Percentiles rank a stretch among this genome's conserved stretches.
These are phyloP conservation scores for Alternaria viburni DNA, from an alignment of 2,329 filamentous ascomycete genomes.

Conservation along the genomic window DNA sequence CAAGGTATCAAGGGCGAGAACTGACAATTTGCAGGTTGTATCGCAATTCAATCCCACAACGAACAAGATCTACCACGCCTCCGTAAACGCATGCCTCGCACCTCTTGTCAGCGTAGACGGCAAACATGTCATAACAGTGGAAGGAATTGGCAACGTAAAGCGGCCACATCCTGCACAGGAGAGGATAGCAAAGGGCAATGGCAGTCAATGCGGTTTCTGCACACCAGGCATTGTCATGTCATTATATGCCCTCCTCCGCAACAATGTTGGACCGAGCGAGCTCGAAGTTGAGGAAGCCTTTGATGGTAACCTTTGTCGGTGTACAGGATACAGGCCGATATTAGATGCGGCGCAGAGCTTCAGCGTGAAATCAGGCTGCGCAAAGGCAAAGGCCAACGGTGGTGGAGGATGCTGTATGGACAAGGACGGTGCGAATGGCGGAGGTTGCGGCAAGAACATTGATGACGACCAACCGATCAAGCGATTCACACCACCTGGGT, in stretches of 20 bases:
- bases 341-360: conserved; percentile 94
- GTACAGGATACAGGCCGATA: conserved; percentile 93
- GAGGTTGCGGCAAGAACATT: conserved; percentile 52
- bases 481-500: conserved; percentile 82
- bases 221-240: conserved; percentile 98
- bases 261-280: conserved; percentile 77
- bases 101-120: conserved; percentile 92
- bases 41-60: conserved; percentile 94
- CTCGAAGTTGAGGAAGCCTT: conserved; percentile 94
- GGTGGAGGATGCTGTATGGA: conserved; percentile 76
- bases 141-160: conserved; percentile 90
- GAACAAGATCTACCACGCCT: conserved; percentile 91
- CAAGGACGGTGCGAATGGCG: conserved; percentile 52
- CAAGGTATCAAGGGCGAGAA: not conserved
- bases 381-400: conserved; percentile 63
- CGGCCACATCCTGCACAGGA: conserved; percentile 89
- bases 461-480: conserved; percentile 56
- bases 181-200: conserved; percentile 87
- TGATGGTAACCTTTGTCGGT: conserved; percentile 93
- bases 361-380: conserved; percentile 64
- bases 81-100: conserved; percentile 93
- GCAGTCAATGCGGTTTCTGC: conserved; percentile 94
- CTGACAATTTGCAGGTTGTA: conserved; percentile 63
- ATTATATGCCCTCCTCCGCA: conserved; percentile 88
- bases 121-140: conserved; percentile 97